Evolutionary conservation across 495 filamentous ascomycete species (phyloP), one percentile per base, ranked within the genome.

Genomic region (Trichoderma erinaceum): DNA sequence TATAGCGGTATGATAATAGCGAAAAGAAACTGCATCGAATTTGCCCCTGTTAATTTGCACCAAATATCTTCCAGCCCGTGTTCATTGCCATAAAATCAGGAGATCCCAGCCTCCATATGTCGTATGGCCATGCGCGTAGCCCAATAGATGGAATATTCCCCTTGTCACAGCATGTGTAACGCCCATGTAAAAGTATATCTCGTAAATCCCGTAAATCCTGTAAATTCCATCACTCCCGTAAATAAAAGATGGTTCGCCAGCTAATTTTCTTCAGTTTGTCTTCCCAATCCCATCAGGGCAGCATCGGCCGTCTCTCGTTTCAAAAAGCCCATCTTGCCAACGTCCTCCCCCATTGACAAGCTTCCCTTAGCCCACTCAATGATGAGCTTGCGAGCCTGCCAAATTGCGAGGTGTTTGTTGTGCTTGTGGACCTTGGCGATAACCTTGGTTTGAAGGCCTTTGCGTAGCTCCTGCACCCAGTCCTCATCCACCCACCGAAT

Each of bases 341-440:
- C 56, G 23, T 32, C 56, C 23, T 61, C 56, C 56, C 56, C 56
- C 56, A 61, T 29, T 21, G 56, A 61, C 56, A 61, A 18, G 23
- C 56, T 61, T 52, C 65, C 65, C 65, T 66, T 44, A 7, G 65
- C 65, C 65, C 65, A 66, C 65, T 41, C 65, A n/a, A 32, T 4
- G 43, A 66, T 35, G 18, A 66, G 27, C 65, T 66, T 44, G 18
- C 65, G 38, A 3, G 41, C 65, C 41, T 46, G 65, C 65, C 65
- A 66, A 0, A 66, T 46, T 1, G 65, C 65, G 8, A 46, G 27
- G 12, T 46, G 41, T 23, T 66, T 66, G 41, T 66, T 66, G 41
- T 46, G 18, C 12, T 50, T 44, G 43, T 66, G 65, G 10, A 66
- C 29, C 43, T 66, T 50, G 43, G 41, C 41, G 5, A 46, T 32